Conservation (phyloP, 2,329 filamentous ascomycete species). For the Calonectria pseudoturangicola region DNA sequence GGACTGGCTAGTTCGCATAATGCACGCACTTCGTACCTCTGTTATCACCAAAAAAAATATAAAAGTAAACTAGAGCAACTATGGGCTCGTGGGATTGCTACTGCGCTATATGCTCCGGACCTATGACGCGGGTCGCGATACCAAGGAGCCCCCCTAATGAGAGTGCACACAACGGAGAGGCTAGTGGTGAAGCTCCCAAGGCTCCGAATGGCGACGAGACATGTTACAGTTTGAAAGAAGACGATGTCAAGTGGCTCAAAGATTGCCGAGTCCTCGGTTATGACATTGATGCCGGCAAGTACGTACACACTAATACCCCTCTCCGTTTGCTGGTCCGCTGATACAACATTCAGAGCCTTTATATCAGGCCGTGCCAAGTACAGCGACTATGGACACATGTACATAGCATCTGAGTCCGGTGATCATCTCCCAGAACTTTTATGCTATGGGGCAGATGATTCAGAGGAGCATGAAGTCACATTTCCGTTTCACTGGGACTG, state of each 20-base stretch:
- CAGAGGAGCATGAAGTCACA: background rate
- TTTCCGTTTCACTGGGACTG: constrained; percentile 18
- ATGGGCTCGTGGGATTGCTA: constrained; percentile 2
- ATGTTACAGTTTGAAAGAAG: background rate
- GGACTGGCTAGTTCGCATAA: too few relatives aligned
- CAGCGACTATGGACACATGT: background rate
- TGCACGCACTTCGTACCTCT: background rate
- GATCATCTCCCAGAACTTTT: background rate
- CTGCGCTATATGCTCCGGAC: constrained; percentile 4
- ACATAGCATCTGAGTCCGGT: background rate
- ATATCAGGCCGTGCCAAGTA: background rate
- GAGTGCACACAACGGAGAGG: background rate
- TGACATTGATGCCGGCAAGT: background rate
- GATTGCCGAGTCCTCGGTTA: background rate
- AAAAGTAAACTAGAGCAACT: background rate
- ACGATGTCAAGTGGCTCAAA: background rate
- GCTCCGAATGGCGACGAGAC: too few relatives aligned
- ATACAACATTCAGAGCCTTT: background rate
- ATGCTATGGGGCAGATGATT: background rate
- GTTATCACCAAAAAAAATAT: background rate
- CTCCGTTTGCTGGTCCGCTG: background rate
- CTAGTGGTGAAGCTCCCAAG: background rate
- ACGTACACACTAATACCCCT: background rate
- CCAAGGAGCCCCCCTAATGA: background rate
- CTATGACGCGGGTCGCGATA: background rate